Evolutionary conservation across 2,329 filamentous ascomycete species (phyloP).

Genomic region (Botrytis fragariae): DNA sequence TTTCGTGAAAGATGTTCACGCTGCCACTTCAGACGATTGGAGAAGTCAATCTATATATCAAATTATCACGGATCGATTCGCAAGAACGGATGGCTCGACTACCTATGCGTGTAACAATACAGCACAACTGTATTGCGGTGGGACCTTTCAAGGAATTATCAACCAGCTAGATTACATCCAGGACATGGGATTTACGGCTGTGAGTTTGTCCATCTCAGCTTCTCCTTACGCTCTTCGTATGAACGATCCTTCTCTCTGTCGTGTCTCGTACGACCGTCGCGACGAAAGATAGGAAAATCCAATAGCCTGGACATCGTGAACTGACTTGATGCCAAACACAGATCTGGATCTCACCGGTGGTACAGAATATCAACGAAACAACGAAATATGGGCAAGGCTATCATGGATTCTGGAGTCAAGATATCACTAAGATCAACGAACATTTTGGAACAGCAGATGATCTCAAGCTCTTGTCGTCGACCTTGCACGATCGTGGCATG

Average conservation of each 20-base stretch:
- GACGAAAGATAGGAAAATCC: background rate
- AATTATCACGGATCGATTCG: constrained; percentile 44
- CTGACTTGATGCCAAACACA: constrained; percentile 13
- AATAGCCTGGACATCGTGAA: background rate
- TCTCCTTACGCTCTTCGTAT: background rate
- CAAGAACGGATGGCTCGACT: constrained; percentile 38
- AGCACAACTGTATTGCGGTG: constrained; percentile 44
- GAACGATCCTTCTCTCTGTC: background rate
- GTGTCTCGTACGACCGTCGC: background rate
- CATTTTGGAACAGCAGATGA: constrained; percentile 59
- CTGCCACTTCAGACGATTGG: constrained; percentile 35
- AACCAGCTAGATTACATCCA: constrained; percentile 48
- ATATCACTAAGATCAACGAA: constrained; percentile 51
- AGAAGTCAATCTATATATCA: constrained; percentile 43
- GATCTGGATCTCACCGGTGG: constrained; percentile 46
- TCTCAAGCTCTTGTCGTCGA: constrained; percentile 54
- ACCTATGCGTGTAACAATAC: constrained; percentile 34
- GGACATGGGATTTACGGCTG: constrained; percentile 40
- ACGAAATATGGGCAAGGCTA: constrained; percentile 43
- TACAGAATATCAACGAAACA: constrained; percentile 40
- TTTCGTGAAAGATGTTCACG: constrained; percentile 9
- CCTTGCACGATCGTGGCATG: constrained; percentile 54
- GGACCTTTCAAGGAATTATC: constrained; percentile 46
- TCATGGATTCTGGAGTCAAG: constrained; percentile 47
- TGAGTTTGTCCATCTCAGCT: constrained; percentile 22